Conservation (phyloP, 1,284 basidiomycete species). For the Ustilago curta region DNA sequence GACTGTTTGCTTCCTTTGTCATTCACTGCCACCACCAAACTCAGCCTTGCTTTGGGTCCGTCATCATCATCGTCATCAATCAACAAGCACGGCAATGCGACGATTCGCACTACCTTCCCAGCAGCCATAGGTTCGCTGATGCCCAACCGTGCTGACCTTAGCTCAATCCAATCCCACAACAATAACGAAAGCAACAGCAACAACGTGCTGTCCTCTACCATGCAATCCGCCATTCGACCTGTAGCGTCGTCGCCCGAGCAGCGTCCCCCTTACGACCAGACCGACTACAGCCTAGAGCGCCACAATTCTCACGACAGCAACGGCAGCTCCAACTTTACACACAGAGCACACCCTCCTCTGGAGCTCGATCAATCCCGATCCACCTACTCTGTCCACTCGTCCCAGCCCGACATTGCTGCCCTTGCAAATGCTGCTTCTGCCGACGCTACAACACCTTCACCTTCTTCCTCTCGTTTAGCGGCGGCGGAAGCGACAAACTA, state of each 20-base stretch:
- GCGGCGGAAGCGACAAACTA: conserved; percentile 9
- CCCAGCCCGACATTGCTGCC: conserved; percentile 25
- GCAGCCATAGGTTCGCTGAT: conserved; percentile 19
- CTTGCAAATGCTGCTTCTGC: too few relatives aligned
- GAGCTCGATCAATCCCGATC: conserved; percentile 13
- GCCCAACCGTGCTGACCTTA: not conserved
- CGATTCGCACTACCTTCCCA: not conserved
- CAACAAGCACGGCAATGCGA: conserved; percentile 8
- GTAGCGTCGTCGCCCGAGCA: conserved; percentile 27
- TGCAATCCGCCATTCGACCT: conserved; percentile 23
- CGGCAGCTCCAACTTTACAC: conserved; percentile 43
- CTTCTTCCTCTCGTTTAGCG: conserved; percentile 20
- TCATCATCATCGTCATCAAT: not conserved
- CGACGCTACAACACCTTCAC: conserved; percentile 12
- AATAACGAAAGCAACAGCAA: not conserved
- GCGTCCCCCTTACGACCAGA: conserved; percentile 9
- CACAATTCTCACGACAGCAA: conserved; percentile 44
- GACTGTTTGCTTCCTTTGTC: not conserved
- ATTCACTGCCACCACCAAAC: not conserved
- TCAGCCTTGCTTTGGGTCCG: not conserved
- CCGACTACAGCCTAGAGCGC: conserved; percentile 23
- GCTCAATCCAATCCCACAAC: too few relatives aligned
- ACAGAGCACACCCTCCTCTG: conserved; percentile 16
- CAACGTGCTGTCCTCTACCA: conserved; percentile 18
- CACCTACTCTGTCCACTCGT: conserved; percentile 29